A percentile compares a stretch with the other conserved stretches of the same genome.
These are phyloP conservation scores for Naganishia vaughanmartiniae DNA, from an alignment of 768 basidiomycete species.

Conservation along the genomic window DNA sequence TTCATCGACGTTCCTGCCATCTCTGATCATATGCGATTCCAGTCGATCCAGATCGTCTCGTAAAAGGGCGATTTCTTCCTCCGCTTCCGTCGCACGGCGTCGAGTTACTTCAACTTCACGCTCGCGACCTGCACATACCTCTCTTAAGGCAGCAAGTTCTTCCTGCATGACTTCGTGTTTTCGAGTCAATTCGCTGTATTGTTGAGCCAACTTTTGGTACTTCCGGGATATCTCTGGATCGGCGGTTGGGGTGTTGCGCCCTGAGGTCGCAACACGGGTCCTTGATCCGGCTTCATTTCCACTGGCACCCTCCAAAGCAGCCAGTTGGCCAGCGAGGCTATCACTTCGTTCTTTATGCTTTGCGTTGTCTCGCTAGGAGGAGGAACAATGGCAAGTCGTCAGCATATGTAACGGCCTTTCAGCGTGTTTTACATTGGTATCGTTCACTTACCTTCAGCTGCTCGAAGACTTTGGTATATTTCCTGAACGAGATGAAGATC, in stretches of 20 bases:
- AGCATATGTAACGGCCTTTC: neutral
- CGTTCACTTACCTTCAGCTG: slow-evolving; percentile 68
- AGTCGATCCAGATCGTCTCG: slow-evolving; percentile 46
- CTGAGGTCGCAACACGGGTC: slow-evolving; percentile 44
- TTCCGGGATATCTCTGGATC: slow-evolving; percentile 39
- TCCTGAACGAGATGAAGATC: slow-evolving; percentile 52
- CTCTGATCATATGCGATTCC: slow-evolving; percentile 40
- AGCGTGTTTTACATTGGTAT: neutral
- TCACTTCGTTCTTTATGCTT: slow-evolving; percentile 71
- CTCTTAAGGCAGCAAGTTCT: slow-evolving; percentile 46
- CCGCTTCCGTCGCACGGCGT: slow-evolving; percentile 43
- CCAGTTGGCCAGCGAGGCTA: slow-evolving; percentile 78
- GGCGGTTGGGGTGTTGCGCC: slow-evolving; percentile 43
- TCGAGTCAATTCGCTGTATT: slow-evolving; percentile 36
- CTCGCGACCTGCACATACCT: slow-evolving; percentile 47
- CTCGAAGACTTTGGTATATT: slow-evolving; percentile 93
- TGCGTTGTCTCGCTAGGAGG: slow-evolving; percentile 65
- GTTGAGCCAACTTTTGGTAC: slow-evolving; percentile 38
- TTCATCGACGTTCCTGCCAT: slow-evolving; percentile 22
- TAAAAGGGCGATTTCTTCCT: slow-evolving; percentile 41
- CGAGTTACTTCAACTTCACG: slow-evolving; percentile 48
- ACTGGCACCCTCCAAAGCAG: slow-evolving; percentile 64
- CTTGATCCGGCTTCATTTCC: slow-evolving; percentile 59
- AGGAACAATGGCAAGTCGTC: neutral
- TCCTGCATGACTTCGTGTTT: slow-evolving; percentile 40